These are phyloP conservation scores for Phytophthora brassicae DNA, from an alignment of 352 stramenopile genomes.

Conservation along the genomic window DNA sequence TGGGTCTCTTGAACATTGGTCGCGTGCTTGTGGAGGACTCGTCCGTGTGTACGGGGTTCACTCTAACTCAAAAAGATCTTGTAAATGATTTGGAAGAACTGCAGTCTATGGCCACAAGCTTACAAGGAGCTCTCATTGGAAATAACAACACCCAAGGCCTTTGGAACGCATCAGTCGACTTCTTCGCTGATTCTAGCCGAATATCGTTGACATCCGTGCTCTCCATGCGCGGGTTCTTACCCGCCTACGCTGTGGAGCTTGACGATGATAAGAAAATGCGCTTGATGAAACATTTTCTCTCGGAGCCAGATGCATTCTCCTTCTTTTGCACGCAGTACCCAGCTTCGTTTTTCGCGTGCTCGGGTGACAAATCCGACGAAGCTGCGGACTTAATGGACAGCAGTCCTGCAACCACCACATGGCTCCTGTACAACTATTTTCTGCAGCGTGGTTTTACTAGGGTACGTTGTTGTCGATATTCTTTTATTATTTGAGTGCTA, in stretches of 20 bases:
- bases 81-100: constrained; percentile 42
- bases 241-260: constrained; percentile 53
- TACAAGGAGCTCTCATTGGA: constrained; percentile 52
- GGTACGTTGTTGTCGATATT: constrained; percentile 37
- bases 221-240: constrained; percentile 64
- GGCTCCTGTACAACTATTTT: constrained; percentile 80
- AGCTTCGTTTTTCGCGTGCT: constrained; percentile 62
- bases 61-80: constrained; percentile 45
- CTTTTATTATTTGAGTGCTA: not conserved
- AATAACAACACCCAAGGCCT: constrained; percentile 40
- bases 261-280: constrained; percentile 55
- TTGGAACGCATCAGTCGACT: constrained; percentile 64
- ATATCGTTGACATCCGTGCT: constrained; percentile 29
- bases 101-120: constrained; percentile 18
- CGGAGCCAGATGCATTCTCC: constrained; percentile 57
- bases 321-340: constrained; percentile 77
- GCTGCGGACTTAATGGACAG: constrained; percentile 1
- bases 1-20: constrained; percentile 67
- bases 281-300: constrained; percentile 71
- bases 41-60: constrained; percentile 56
- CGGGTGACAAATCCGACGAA: constrained; percentile 5
- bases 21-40: constrained; percentile 61
- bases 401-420: constrained; percentile 24
- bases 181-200: constrained; percentile 51
- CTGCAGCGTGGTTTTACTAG: constrained; percentile 65